Evolutionary conservation across 2,329 filamentous ascomycete genomes (phyloP), one percentile per base, ranked within the genome.

Genomic region (Cercospora sesami): DNA sequence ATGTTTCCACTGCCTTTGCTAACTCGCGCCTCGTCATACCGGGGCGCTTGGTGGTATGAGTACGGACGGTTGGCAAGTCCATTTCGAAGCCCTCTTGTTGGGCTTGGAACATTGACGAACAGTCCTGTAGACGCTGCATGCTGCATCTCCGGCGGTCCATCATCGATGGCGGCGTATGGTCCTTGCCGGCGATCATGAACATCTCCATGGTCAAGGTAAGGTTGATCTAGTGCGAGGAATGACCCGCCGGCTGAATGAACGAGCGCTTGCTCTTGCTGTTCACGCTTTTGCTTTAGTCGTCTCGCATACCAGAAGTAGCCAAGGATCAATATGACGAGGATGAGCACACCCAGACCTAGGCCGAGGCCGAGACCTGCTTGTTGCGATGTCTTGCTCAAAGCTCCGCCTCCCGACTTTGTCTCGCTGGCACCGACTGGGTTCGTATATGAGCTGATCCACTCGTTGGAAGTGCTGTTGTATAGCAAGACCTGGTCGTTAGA

Each of bases 381-480:
- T 63, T 84, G 81, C 6, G 80, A 81, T 4, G 78, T 77, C 7
- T 76, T 82, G n/a, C 79, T 80, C 5, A 83, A 73, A 0, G 79
- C 75, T 0, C 81, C 81, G 8, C 63, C 42, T 12, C 59, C 58
- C 1, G 67, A 65, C 12, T 61, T 48, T 21, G 55, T 45, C n/a
- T 33, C 14, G 10, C 45, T 57, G 8, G 65, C 68, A 5, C 45
- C 10, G 7, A 71, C 66, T 4, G 75, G 71, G 45, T 86, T 85
- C 2, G 80, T 81, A 71, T 91, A 91, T 4, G 83, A 82, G 2
- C 83, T 80, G 2, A 84, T 75, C 88, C 88, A 91, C 9, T 79
- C 78, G 69, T 83, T 84, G 6, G 88, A 89, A 0, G 86, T 88
- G 2, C 85, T 80, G 73, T 91, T 90, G 78, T 87, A 86, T 60